Percentiles rank a stretch among this genome's conserved stretches.
Evolutionary conservation across 2,329 filamentous ascomycete species (phyloP).

Genomic region (Pezizomycotina sp.): DNA sequence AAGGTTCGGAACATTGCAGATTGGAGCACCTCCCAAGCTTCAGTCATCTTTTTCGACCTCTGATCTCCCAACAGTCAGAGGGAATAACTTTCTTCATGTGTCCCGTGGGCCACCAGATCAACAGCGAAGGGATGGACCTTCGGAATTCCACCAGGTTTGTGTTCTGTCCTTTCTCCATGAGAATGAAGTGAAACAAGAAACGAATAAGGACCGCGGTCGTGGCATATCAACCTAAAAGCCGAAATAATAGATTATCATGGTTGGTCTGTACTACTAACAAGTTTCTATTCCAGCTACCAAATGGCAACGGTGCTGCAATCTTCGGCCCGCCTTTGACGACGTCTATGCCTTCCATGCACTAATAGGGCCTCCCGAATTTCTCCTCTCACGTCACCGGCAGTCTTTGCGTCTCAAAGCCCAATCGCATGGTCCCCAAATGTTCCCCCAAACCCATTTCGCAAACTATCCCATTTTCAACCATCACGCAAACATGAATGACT

Average conservation of each 20-base stretch:
- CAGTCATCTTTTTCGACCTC: slow-evolving; percentile 81
- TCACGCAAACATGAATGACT: slow-evolving; percentile 1
- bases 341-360: no score
- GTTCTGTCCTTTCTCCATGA: slow-evolving; percentile 2
- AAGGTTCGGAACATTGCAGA: slow-evolving; percentile 5
- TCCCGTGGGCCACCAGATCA: slow-evolving; percentile 26
- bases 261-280: slow-evolving; percentile 10
- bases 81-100: slow-evolving; percentile 37
- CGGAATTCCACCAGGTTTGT: slow-evolving; percentile 20
- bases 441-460: no score
- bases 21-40: slow-evolving; percentile 41
- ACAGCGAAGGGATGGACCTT: slow-evolving; percentile 19
- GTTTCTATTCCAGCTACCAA: not conserved
- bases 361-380: no score
- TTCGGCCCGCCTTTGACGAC: no score
- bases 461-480: slow-evolving; percentile 8
- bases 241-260: slow-evolving; percentile 14
- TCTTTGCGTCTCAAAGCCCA: no score
- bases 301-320: slow-evolving; percentile 6
- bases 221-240: slow-evolving; percentile 16
- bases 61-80: slow-evolving; percentile 75
- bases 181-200: slow-evolving; percentile 13
- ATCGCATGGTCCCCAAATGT: no score
- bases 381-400: no score
- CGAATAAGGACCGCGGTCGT: slow-evolving; percentile 24